phyloP scores from a whole-genome alignment of 768 basidiomycete genomes.

The Agaricus blazei region DNA sequence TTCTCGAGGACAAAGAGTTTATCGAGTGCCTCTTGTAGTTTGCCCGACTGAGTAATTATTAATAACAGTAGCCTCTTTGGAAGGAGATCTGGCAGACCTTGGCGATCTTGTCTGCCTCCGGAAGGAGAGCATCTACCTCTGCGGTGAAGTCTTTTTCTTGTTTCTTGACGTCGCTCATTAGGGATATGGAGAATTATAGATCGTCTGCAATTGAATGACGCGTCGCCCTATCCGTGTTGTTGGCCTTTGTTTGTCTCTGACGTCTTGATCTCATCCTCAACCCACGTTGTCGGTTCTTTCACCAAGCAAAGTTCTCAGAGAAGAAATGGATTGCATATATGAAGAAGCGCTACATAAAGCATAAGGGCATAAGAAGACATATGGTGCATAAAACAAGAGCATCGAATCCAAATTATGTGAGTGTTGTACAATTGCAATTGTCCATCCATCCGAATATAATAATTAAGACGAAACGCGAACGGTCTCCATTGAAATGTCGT shows the following conservation, averaged over 20 bases:
- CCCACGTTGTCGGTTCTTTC: background rate
- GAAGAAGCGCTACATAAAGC: conserved; percentile 9
- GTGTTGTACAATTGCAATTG: conserved; percentile 8
- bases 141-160: conserved; percentile 83
- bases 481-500: conserved; percentile 34
- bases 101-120: conserved; percentile 61
- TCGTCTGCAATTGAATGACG: conserved; percentile 45
- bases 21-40: conserved; percentile 83
- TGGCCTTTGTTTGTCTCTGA: conserved; percentile 32
- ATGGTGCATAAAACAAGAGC: conserved; percentile 31
- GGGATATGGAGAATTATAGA: conserved; percentile 34
- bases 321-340: conserved; percentile 22
- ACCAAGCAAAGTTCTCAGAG: background rate
- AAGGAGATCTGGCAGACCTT: conserved; percentile 46
- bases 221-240: conserved; percentile 47
- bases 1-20: conserved; percentile 89
- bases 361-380: conserved; percentile 26
- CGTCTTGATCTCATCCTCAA: conserved; percentile 20
- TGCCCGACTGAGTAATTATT: conserved; percentile 53
- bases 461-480: conserved; percentile 46
- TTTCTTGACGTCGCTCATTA: conserved; percentile 78
- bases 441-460: conserved; percentile 22
- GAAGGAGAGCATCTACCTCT: conserved; percentile 75
- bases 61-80: background rate
- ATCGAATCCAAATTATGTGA: conserved; percentile 6